Conservation (phyloP, 805 yeast species). For the Spathaspora boniae region DNA sequence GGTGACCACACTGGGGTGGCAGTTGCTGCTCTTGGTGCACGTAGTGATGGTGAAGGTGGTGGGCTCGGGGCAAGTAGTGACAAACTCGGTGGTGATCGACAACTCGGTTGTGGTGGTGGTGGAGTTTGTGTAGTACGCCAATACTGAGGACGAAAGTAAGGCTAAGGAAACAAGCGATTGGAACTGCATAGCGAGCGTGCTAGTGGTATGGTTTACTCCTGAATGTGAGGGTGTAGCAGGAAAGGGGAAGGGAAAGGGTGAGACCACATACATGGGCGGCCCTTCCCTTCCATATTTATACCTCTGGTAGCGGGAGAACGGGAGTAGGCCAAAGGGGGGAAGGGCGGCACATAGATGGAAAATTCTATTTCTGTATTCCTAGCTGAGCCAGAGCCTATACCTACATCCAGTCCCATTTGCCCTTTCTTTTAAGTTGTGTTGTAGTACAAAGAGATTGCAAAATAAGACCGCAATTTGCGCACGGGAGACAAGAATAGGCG, state of each 20-base stretch:
- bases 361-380: no score
- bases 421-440: no score
- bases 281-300: no score
- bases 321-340: no score
- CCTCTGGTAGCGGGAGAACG: no score
- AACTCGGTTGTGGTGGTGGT: constrained; percentile 24
- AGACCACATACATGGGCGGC: no score
- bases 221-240: background rate
- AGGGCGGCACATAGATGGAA: no score
- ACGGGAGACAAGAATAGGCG: no score
- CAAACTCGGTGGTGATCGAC: constrained; percentile 44
- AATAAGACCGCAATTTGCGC: no score
- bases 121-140: constrained; percentile 2
- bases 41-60: constrained; percentile 60
- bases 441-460: no score
- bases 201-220: background rate
- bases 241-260: background rate
- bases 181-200: constrained; percentile 4
- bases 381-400: no score
- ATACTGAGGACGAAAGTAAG: constrained; percentile 3
- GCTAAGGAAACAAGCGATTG: constrained; percentile 3
- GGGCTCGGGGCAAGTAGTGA: constrained; percentile 71
- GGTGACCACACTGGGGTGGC: constrained; percentile 46
- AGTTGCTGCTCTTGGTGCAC: constrained; percentile 12
- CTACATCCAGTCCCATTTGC: no score